Evolutionary conservation across 2,329 filamentous ascomycete genomes (phyloP), one percentile per base, ranked within the genome.

Genomic region (Cladobotryum protrusum): DNA sequence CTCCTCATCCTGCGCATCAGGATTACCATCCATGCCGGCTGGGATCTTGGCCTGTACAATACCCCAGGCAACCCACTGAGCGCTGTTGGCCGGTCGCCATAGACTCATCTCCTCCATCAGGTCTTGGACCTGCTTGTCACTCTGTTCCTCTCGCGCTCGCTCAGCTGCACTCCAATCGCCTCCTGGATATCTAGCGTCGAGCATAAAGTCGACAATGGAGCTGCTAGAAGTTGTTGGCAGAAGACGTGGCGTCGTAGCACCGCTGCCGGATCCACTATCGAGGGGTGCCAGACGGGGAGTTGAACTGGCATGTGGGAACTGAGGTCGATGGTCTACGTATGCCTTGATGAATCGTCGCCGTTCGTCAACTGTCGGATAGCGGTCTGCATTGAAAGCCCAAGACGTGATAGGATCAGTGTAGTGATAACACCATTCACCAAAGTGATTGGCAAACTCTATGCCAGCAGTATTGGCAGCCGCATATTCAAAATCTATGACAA

Each of bases 401-500:
- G 89, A 74, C 32, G 70, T 71, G 24, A 74, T 71, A 3, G 81
- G 68, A 63, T 93, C 84, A 64, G 96, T 91, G 69, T 99, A 99
- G 69, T 99, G 92, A 75, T 97, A 97, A 59, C 89, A 87, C 93
- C 93, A 99, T 70, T 99, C 93, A 1, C 89, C 87, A 69, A 99
- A 99, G 69, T 99, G 93, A 66, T 99, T 99, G 51, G 90, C 93
- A 65, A 99, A 97, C 67, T 99, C 93, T 14, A 89, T 76, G 1
- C 90, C 93, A 0, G 83, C 83, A 1, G 85, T 77, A 64, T 97
- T 99, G 50, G 92, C 90, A 2, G 85, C 91, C 1, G 93, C 87
- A 64, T 99, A 99, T 63, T 99, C 93, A 61, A 99, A 99, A 66
- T 99, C 93, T 62, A 99, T 99, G 56, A 99, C 93, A 14, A 97